phyloP scores from a whole-genome alignment of 208 protist species.

The Trypanosoma vivax region DNA sequence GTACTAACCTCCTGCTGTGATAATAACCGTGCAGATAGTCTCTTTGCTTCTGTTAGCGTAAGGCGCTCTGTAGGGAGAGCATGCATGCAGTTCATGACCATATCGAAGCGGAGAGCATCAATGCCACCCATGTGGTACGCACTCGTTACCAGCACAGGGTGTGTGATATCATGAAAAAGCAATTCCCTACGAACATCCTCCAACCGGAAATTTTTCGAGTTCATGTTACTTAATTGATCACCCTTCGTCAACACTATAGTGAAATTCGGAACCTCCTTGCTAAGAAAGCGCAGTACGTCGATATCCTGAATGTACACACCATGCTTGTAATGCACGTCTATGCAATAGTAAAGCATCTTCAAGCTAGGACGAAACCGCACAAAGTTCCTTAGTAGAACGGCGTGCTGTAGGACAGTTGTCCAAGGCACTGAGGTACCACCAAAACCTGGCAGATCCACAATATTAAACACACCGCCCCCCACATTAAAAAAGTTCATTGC shows the following conservation, averaged over 20 bases:
- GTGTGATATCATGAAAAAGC: constrained; percentile 68
- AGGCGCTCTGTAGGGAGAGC: constrained; percentile 73
- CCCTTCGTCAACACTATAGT: constrained; percentile 87
- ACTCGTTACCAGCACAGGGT: constrained; percentile 82
- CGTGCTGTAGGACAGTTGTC: constrained; percentile 75
- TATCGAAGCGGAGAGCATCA: constrained; percentile 84
- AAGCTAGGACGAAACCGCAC: constrained; percentile 64
- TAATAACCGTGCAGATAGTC: constrained; percentile 68
- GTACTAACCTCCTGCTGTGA: constrained; percentile 70
- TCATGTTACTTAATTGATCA: constrained; percentile 50
- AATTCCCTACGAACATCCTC: constrained; percentile 78
- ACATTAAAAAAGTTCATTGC: constrained; percentile 89
- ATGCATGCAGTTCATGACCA: constrained; percentile 85
- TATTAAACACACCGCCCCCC: constrained; percentile 70
- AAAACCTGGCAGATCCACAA: constrained; percentile 76
- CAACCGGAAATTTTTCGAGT: constrained; percentile 29
- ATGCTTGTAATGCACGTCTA: constrained; percentile 85
- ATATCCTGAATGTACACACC: constrained; percentile 83
- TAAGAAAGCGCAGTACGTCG: constrained; percentile 79
- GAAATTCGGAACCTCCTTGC: constrained; percentile 80
- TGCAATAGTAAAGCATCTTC: constrained; percentile 90
- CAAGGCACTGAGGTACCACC: constrained; percentile 80
- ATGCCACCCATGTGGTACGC: constrained; percentile 81
- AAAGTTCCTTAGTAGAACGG: constrained; percentile 79
- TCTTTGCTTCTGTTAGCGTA: constrained; percentile 66